Conservation (phyloP, 257 asterid species). For the Misopates orontium region DNA sequence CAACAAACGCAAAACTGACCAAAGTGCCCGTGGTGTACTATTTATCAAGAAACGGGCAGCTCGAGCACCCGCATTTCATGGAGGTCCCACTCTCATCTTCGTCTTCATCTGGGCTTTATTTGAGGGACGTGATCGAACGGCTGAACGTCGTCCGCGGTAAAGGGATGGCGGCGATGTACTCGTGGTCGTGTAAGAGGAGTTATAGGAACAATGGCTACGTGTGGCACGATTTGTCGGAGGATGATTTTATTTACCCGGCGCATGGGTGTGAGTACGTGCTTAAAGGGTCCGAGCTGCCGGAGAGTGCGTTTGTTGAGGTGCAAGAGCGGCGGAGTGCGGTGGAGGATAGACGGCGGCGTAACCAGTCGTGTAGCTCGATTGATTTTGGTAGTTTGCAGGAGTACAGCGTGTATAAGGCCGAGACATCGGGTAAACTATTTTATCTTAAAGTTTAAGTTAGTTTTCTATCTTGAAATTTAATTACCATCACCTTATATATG, state of each 20-base stretch:
- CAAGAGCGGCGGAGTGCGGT: constrained; percentile 17
- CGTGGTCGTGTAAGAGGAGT: constrained; percentile 94
- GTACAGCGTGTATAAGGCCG: constrained; percentile 66
- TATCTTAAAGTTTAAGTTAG: no score
- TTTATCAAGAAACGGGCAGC: constrained; percentile 72
- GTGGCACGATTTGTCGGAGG: constrained; percentile 89
- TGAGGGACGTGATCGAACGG: constrained; percentile 73
- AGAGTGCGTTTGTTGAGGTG: constrained; percentile 28
- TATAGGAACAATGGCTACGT: constrained; percentile 84
- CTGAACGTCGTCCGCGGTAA: constrained; percentile 76
- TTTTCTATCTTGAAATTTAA: no score
- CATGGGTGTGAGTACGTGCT: constrained; percentile 80
- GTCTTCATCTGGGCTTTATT: constrained; percentile 50
- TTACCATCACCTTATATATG: no score
- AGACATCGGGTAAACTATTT: constrained; percentile 26
- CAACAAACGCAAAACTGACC: constrained; percentile 29
- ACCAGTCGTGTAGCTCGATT: constrained; percentile 82
- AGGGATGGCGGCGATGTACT: constrained; percentile 73
- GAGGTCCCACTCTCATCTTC: constrained; percentile 74
- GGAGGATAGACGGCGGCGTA: constrained; percentile 50
- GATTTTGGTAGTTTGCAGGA: constrained; percentile 51
- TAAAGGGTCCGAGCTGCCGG: constrained; percentile 72
- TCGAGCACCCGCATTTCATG: constrained; percentile 96
- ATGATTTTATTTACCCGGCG: constrained; percentile 76
- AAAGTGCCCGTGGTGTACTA: constrained; percentile 76